Conservation (phyloP, 1,139 yeast species). For the Yamadazyma blattariae region DNA sequence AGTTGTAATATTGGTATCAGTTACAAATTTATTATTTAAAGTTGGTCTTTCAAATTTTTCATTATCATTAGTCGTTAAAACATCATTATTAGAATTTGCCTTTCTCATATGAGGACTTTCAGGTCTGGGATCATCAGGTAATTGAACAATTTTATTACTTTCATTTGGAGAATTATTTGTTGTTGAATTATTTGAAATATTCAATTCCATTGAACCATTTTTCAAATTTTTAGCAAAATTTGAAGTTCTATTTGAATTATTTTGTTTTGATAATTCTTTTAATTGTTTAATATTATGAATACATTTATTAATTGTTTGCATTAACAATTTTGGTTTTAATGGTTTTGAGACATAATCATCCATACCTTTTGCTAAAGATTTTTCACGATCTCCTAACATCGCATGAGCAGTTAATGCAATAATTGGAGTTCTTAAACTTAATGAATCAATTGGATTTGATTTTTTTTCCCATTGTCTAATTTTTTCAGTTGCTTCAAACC, state of each 20-base stretch:
- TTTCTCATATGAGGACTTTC: slow-evolving; percentile 22
- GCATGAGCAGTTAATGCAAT: slow-evolving; percentile 92
- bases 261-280: slow-evolving; percentile 52
- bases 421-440: slow-evolving; percentile 70
- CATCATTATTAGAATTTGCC: slow-evolving; percentile 28
- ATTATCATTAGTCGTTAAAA: slow-evolving; percentile 9
- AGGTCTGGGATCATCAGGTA: slow-evolving; percentile 11
- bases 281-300: slow-evolving; percentile 65
- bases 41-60: slow-evolving; percentile 25
- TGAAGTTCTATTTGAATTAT: slow-evolving; percentile 44
- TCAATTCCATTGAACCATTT: slow-evolving; percentile 28
- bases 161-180: slow-evolving; percentile 13
- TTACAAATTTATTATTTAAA: slow-evolving; percentile 28
- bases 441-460: slow-evolving; percentile 67
- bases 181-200: slow-evolving; percentile 7
- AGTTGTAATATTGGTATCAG: slow-evolving; percentile 26
- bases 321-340: slow-evolving; percentile 73
- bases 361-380: slow-evolving; percentile 85
- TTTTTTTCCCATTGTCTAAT: slow-evolving; percentile 87
- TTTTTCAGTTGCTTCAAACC: slow-evolving; percentile 84
- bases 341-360: slow-evolving; percentile 89
- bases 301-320: slow-evolving; percentile 82
- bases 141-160: slow-evolving; percentile 6
- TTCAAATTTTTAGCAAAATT: slow-evolving; percentile 49
- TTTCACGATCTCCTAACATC: slow-evolving; percentile 85